A percentile compares a stretch with the other conserved stretches of the same genome.
These are phyloP conservation scores for Oidiodendron maius DNA, from an alignment of 495 filamentous ascomycete genomes.

Conservation along the genomic window DNA sequence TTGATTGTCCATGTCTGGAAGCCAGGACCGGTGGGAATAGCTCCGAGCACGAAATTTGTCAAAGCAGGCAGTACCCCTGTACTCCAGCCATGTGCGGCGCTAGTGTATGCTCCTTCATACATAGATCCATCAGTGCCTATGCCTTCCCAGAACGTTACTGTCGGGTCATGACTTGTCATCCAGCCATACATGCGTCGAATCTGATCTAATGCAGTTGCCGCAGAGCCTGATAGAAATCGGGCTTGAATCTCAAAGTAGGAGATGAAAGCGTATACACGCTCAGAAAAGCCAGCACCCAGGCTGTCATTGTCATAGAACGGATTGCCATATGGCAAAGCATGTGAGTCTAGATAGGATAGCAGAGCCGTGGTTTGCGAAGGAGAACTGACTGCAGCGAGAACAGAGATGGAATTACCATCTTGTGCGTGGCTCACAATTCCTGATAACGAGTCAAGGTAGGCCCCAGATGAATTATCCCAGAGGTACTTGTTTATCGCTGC, in stretches of 20 bases:
- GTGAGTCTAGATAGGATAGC: conserved; percentile 29
- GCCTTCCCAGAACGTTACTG: conserved; percentile 37
- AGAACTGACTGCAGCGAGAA: conserved; percentile 32
- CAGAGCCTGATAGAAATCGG: conserved; percentile 29
- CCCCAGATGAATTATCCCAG: conserved; percentile 30
- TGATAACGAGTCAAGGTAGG: conserved; percentile 31
- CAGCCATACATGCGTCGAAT: conserved; percentile 37
- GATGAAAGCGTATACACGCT: conserved; percentile 43
- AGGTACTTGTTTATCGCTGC: conserved; percentile 25
- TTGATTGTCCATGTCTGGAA: conserved; percentile 31
- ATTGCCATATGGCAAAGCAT: conserved; percentile 33
- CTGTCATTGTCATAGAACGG: conserved; percentile 39
- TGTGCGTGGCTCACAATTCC: conserved; percentile 34
- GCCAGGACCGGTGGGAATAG: conserved; percentile 30
- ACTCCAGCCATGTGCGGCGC: conserved; percentile 35
- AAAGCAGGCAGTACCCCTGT: conserved; percentile 33
- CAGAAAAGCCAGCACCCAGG: conserved; percentile 26
- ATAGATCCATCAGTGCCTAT: conserved; percentile 30
- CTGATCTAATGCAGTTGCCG: conserved; percentile 32
- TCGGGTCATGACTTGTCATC: conserved; percentile 39
- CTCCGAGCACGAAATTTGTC: conserved; percentile 35
- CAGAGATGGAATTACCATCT: conserved; percentile 38
- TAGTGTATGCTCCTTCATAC: conserved; percentile 33
- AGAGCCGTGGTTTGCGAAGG: conserved; percentile 21
- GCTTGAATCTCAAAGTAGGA: conserved; percentile 43